These are phyloP conservation scores for Mucor mucedo DNA, from an alignment of 371 early-diverging fungal genomes.

Conservation along the genomic window DNA sequence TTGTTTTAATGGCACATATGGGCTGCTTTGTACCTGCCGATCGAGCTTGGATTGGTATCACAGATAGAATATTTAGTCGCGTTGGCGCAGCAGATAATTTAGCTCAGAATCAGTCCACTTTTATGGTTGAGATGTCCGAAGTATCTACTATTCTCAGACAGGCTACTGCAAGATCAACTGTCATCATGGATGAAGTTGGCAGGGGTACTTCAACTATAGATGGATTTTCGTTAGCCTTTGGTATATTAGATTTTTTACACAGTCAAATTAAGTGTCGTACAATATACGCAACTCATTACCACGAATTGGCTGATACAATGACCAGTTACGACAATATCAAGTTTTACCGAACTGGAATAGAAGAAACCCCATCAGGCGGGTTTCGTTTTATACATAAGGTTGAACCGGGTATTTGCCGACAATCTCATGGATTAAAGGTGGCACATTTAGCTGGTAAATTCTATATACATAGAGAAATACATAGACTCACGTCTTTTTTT, in stretches of 20 bases:
- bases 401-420: conserved; percentile 62
- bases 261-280: conserved; percentile 64
- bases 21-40: conserved; percentile 95
- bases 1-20: conserved; percentile 91
- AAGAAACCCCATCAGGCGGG: conserved; percentile 45
- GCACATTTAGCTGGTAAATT: conserved; percentile 69
- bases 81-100: conserved; percentile 82
- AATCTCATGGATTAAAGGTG: conserved; percentile 75
- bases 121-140: conserved; percentile 99
- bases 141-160: conserved; percentile 86
- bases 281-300: conserved; percentile 97
- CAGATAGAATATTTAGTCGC: conserved; percentile 90
- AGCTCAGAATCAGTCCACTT: conserved; percentile 90
- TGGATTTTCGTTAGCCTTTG: conserved; percentile 91
- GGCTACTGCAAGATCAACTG: conserved; percentile 82
- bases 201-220: conserved; percentile 96
- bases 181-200: conserved; percentile 99
- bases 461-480: neutral
- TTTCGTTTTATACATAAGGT: conserved; percentile 69
- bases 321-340: conserved; percentile 29
- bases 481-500: neutral
- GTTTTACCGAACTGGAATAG: conserved; percentile 64
- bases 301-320: conserved; percentile 71
- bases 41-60: conserved; percentile 80
- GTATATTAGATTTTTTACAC: conserved; percentile 83